A percentile compares a stretch with the other conserved stretches of the same genome.
Conservation (phyloP, 73 alveolate species). For the Stentor roeselii region DNA sequence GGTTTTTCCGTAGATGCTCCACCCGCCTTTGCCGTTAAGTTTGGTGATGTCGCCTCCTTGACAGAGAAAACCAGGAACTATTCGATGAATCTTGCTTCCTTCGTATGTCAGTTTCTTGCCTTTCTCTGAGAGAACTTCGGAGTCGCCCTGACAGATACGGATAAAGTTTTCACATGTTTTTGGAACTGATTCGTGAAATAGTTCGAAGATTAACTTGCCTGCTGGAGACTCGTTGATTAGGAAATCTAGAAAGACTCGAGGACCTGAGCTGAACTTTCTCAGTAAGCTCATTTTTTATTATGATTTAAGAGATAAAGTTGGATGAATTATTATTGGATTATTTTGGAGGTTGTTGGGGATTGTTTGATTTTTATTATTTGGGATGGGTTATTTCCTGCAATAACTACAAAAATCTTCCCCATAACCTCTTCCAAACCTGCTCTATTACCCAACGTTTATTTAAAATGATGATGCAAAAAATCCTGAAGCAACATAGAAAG, state of each 20-base stretch:
- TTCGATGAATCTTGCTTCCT: conserved; percentile 78
- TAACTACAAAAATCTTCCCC: too few relatives aligned
- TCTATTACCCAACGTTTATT: too few relatives aligned
- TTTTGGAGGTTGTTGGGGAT: too few relatives aligned
- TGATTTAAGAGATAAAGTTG: too few relatives aligned
- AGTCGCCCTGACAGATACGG: conserved; percentile 91
- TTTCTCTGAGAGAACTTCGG: conserved; percentile 68
- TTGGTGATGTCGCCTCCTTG: conserved; percentile 97
- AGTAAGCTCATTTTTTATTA: too few relatives aligned
- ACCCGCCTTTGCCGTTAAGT: conserved; percentile 94
- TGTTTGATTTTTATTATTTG: too few relatives aligned
- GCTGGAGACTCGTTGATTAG: conserved; percentile 45
- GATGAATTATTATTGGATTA: too few relatives aligned
- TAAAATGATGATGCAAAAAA: neutral
- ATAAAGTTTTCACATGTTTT: conserved; percentile 89
- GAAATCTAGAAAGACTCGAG: conserved; percentile 48
- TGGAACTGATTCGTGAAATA: conserved; percentile 79
- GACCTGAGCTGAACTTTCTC: too few relatives aligned
- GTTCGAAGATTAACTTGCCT: conserved; percentile 82
- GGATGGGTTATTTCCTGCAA: too few relatives aligned
- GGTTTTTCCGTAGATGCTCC: conserved; percentile 86
- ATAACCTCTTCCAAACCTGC: too few relatives aligned
- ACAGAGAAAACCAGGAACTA: conserved; percentile 89
- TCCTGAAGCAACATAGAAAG: neutral
- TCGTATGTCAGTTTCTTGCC: conserved; percentile 44